These are phyloP conservation scores for Cardamine occulta DNA, from an alignment of 345 rosid genomes.

Conservation along the genomic window DNA sequence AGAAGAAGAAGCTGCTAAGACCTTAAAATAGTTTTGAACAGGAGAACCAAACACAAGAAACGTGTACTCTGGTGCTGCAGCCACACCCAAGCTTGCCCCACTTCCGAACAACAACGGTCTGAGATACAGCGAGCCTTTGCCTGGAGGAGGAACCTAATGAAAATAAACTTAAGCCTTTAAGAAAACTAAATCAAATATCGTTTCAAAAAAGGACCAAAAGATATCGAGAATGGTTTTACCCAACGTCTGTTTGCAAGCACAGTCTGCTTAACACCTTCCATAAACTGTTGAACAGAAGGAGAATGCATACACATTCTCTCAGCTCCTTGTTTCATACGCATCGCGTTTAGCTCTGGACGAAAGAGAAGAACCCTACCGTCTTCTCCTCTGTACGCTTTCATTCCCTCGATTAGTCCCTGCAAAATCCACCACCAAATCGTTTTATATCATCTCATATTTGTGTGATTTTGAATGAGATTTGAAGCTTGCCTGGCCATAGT, in stretches of 20 bases:
- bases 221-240: slow-evolving; percentile 48
- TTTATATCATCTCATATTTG: neutral
- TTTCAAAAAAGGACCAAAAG: slow-evolving; percentile 3
- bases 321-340: slow-evolving; percentile 71
- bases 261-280: slow-evolving; percentile 72
- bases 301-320: slow-evolving; percentile 89
- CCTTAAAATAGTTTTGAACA: slow-evolving; percentile 88
- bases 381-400: slow-evolving; percentile 79
- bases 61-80: slow-evolving; percentile 74
- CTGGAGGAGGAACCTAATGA: slow-evolving; percentile 79
- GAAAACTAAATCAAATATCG: neutral
- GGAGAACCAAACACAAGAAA: slow-evolving; percentile 78
- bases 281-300: slow-evolving; percentile 72
- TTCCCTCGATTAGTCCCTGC: slow-evolving; percentile 83
- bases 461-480: neutral
- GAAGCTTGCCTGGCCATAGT: slow-evolving; percentile 85
- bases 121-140: slow-evolving; percentile 77
- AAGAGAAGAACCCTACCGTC: slow-evolving; percentile 68
- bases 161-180: neutral
- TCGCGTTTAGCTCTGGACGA: slow-evolving; percentile 77
- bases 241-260: slow-evolving; percentile 76
- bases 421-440: neutral
- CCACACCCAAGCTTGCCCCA: slow-evolving; percentile 72
- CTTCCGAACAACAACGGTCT: slow-evolving; percentile 85
- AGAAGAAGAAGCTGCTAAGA: slow-evolving; percentile 5